Conservation (phyloP, 2,329 filamentous ascomycete species). For the Elsinoe batatas region DNA sequence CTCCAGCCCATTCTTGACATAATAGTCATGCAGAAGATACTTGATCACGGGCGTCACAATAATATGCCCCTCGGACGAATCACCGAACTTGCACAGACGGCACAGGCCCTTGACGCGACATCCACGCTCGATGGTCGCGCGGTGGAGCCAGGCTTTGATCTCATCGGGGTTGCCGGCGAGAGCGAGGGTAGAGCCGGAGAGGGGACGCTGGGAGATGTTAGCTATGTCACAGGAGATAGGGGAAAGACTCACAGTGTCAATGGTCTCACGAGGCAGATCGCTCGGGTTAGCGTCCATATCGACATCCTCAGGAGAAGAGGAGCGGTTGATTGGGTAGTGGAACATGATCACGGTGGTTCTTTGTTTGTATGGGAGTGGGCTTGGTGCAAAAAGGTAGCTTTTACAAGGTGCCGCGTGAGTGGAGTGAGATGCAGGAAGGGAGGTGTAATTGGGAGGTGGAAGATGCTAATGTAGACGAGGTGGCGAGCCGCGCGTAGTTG, state of each 20-base stretch:
- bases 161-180: not conserved
- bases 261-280: not conserved
- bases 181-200: not conserved
- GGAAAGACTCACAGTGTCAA: not conserved
- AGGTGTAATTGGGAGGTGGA: not conserved
- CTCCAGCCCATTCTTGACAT: not conserved
- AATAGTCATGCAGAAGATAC: not conserved
- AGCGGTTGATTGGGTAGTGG: not conserved
- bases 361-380: not conserved
- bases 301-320: not conserved
- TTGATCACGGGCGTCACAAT: not conserved
- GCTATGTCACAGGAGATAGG: not conserved
- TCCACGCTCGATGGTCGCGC: not conserved
- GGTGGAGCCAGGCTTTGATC: conserved; percentile 3
- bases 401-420: not conserved
- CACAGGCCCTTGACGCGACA: conserved; percentile 2
- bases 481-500: too few species aligned
- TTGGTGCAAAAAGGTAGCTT: not conserved
- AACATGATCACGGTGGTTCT: not conserved
- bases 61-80: not conserved
- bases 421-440: not conserved
- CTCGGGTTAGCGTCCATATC: not conserved
- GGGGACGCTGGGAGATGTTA: not conserved
- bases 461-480: not conserved
- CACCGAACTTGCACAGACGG: conserved; percentile 5